Percentiles rank a stretch among this genome's conserved stretches.
Evolutionary conservation across 345 rosid genomes (phyloP).

Genomic region (Moricandia moricandioides): DNA sequence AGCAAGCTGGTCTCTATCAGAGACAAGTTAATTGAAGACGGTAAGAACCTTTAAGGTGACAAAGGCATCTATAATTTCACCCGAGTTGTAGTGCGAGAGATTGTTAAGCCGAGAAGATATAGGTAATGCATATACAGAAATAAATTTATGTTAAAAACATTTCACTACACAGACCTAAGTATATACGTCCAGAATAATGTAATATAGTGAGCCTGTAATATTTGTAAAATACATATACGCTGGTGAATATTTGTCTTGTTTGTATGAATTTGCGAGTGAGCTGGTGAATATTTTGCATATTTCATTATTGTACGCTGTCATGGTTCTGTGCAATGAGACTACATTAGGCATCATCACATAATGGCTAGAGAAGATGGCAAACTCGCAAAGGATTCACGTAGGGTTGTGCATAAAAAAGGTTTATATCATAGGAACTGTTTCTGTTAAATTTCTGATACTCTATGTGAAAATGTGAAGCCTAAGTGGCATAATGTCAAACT

Average conservation of each 20-base stretch:
- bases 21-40: background rate
- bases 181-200: background rate
- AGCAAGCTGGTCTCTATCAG: slow-evolving; percentile 13
- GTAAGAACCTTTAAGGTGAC: background rate
- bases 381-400: too few species aligned
- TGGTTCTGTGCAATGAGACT: background rate
- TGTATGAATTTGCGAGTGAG: background rate
- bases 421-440: background rate
- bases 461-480: background rate
- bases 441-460: background rate
- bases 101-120: background rate
- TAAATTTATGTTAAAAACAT: background rate
- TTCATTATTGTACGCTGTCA: background rate
- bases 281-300: background rate
- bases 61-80: background rate
- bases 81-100: background rate
- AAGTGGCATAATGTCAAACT: background rate
- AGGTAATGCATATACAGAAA: background rate
- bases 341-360: background rate
- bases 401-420: too few species aligned
- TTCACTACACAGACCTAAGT: background rate
- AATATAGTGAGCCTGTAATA: background rate
- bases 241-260: background rate
- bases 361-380: too few species aligned
- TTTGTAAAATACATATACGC: background rate